These are phyloP conservation scores for Penicillium malachiteum DNA, from an alignment of 495 filamentous ascomycete species.

Conservation along the genomic window DNA sequence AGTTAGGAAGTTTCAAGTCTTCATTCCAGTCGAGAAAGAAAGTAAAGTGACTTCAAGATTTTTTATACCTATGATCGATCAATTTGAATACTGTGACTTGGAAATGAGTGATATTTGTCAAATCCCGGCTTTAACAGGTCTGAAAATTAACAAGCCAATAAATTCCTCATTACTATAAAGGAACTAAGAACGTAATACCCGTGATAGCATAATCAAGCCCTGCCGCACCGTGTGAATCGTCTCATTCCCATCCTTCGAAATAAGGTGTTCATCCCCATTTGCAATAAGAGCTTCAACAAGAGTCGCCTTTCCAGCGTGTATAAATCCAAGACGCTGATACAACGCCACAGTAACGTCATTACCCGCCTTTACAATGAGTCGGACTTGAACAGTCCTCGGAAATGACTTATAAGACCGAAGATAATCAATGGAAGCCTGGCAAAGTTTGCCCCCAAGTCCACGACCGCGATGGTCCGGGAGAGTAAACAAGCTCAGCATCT, in stretches of 20 bases:
- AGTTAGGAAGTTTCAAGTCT: no score
- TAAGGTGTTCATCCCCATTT: slow-evolving; percentile 34
- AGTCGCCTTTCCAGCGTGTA: slow-evolving; percentile 25
- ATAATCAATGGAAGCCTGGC: slow-evolving; percentile 29
- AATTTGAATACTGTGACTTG: no score
- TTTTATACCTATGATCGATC: no score
- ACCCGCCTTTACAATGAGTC: slow-evolving; percentile 32
- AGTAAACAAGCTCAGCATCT: slow-evolving; percentile 37
- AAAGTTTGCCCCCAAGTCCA: slow-evolving; percentile 34
- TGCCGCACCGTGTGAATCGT: slow-evolving; percentile 21
- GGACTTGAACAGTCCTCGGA: slow-evolving; percentile 17
- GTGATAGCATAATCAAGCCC: slow-evolving; percentile 21
- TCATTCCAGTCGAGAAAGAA: no score
- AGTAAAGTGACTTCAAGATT: no score
- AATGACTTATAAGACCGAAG: slow-evolving; percentile 13
- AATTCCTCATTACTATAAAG: no score
- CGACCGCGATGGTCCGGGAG: slow-evolving; percentile 29
- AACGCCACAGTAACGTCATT: slow-evolving; percentile 30
- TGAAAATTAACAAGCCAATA: no score
- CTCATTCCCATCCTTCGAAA: slow-evolving; percentile 25
- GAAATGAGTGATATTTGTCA: no score
- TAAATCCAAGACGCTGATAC: slow-evolving; percentile 33
- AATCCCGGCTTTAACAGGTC: no score
- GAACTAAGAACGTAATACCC: not conserved
- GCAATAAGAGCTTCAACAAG: slow-evolving; percentile 31